These are phyloP conservation scores for Clitopilus hobsonii DNA, from an alignment of 768 basidiomycete species.

Conservation along the genomic window DNA sequence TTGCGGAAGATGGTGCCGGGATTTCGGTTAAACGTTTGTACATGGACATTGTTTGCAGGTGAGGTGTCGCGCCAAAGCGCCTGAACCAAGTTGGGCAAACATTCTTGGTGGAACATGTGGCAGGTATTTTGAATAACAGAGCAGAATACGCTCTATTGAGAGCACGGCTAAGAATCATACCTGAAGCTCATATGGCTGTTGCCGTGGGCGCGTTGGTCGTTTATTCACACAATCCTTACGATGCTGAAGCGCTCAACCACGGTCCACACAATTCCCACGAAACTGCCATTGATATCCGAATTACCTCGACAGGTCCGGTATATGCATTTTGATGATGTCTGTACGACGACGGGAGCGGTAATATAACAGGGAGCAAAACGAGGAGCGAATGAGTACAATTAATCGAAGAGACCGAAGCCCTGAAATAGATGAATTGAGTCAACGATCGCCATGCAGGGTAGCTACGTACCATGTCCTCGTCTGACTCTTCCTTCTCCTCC, in stretches of 20 bases:
- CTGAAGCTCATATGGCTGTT: too few species aligned
- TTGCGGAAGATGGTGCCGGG: constrained; percentile 30
- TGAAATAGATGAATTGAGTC: constrained; percentile 19
- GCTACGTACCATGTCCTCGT: constrained; percentile 79
- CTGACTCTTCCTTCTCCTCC: constrained; percentile 85
- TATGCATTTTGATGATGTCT: constrained; percentile 12
- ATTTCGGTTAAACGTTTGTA: constrained; percentile 37
- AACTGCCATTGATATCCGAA: neutral
- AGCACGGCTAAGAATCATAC: too few species aligned
- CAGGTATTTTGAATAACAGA: too few species aligned
- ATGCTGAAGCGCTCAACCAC: neutral
- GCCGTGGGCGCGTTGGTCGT: too few species aligned
- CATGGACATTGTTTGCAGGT: constrained; percentile 12
- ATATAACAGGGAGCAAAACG: constrained; percentile 11
- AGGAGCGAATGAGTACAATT: constrained; percentile 25
- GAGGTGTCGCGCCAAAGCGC: neutral
- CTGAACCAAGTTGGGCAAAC: neutral
- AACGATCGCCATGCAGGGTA: neutral
- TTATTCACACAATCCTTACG: too few species aligned
- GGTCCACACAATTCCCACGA: neutral
- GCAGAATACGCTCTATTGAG: too few species aligned
- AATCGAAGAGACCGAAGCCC: constrained; percentile 98
- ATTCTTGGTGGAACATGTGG: too few species aligned
- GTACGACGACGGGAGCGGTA: constrained; percentile 8
- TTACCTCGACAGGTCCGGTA: neutral